Conservation (phyloP, 257 asterid genomes). For the Solanum phureja region DNA sequence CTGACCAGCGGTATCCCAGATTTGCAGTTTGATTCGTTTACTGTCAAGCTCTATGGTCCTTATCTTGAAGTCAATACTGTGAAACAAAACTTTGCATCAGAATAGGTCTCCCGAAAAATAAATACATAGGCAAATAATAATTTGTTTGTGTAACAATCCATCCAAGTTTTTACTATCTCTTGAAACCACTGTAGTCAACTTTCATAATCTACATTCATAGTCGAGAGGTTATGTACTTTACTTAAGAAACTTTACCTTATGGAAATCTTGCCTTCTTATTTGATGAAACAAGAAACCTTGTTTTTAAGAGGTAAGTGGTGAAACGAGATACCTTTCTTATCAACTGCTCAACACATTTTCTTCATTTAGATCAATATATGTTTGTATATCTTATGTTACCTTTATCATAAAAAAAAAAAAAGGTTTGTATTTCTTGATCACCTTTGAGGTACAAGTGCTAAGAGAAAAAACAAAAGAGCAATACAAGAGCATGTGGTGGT, state of each 20-base stretch:
- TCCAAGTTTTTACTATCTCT: neutral
- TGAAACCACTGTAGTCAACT: neutral
- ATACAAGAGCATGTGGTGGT: neutral
- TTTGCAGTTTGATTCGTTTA: slow-evolving; percentile 54
- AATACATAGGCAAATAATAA: neutral
- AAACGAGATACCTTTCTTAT: neutral
- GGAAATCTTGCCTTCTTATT: neutral
- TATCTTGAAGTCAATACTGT: slow-evolving; percentile 61
- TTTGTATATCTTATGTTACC: neutral
- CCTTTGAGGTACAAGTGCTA: neutral
- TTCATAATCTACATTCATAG: neutral
- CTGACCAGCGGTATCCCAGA: slow-evolving; percentile 72
- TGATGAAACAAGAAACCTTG: neutral
- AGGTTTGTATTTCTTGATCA: neutral
- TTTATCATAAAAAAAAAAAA: too few species aligned
- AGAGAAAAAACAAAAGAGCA: neutral
- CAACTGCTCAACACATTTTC: neutral
- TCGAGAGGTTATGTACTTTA: neutral
- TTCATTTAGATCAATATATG: neutral
- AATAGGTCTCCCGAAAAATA: neutral
- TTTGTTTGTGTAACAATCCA: neutral
- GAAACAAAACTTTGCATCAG: neutral
- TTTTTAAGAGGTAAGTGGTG: neutral
- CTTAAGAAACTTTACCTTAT: neutral
- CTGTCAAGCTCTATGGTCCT: slow-evolving; percentile 59